A percentile compares a stretch with the other conserved stretches of the same genome.
Evolutionary conservation across 192 early-diverging fungal genomes (phyloP).

Genomic region (Geranomyces variabilis): DNA sequence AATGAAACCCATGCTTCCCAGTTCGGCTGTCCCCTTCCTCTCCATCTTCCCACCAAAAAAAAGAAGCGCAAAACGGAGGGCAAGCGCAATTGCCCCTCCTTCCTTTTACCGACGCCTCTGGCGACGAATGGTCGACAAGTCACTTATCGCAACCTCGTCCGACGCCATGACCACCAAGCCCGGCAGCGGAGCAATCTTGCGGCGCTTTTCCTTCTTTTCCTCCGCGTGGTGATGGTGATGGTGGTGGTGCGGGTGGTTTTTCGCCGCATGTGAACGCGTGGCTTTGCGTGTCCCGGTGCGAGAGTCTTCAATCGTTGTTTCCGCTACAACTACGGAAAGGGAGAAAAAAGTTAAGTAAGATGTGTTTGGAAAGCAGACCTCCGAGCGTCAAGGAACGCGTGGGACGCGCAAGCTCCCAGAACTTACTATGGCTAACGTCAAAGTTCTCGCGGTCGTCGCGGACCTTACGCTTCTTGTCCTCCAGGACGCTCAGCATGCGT

Average conservation of each 20-base stretch:
- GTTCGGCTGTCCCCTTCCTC: too few relatives aligned
- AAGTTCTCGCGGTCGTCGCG: slow-evolving; percentile 85
- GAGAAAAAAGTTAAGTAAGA: background rate
- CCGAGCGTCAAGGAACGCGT: too few relatives aligned
- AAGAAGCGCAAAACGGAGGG: too few relatives aligned
- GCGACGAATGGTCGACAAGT: slow-evolving; percentile 27
- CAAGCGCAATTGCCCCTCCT: too few relatives aligned
- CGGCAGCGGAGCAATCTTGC: slow-evolving; percentile 30
- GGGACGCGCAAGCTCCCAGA: too few relatives aligned
- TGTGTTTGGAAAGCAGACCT: too few relatives aligned
- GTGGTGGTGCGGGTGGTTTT: slow-evolving; percentile 13
- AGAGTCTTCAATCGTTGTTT: slow-evolving; percentile 43
- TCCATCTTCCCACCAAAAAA: too few relatives aligned
- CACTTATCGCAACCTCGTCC: slow-evolving; percentile 18
- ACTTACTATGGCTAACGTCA: slow-evolving; percentile 55
- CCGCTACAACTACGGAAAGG: slow-evolving; percentile 12
- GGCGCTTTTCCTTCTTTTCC: slow-evolving; percentile 43
- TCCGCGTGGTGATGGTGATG: slow-evolving; percentile 25
- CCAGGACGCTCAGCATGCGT: slow-evolving; percentile 74
- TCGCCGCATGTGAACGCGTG: slow-evolving; percentile 46
- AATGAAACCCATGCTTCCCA: too few relatives aligned
- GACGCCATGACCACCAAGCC: slow-evolving; percentile 14
- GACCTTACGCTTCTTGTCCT: slow-evolving; percentile 74
- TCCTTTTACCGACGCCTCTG: slow-evolving; percentile 13
- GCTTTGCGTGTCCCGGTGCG: slow-evolving; percentile 45